Evolutionary conservation across 2,329 filamentous ascomycete genomes (phyloP).

Genomic region (Talaromyces sp.): DNA sequence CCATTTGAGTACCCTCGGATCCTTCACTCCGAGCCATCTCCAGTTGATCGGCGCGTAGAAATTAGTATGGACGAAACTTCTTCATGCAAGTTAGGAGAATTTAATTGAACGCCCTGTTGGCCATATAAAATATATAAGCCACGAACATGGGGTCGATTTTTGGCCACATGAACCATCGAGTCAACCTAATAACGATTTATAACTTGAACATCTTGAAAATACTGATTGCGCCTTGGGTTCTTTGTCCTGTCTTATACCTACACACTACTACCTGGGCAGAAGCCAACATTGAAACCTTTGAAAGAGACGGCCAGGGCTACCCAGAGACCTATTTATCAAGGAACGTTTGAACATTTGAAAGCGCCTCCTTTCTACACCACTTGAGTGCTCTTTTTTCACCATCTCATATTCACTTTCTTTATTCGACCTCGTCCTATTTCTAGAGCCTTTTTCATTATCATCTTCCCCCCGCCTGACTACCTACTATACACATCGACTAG

Average conservation of each 20-base stretch:
- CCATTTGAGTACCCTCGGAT: constrained; percentile 11
- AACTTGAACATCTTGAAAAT: neutral
- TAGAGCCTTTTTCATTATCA: neutral
- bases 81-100: constrained; percentile 1
- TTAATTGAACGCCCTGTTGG: constrained; percentile 1
- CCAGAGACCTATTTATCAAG: neutral
- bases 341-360: too few relatives aligned
- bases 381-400: neutral
- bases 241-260: neutral
- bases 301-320: too few relatives aligned
- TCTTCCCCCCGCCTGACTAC: neutral
- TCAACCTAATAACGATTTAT: neutral
- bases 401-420: neutral
- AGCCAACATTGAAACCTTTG: too few relatives aligned
- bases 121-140: neutral
- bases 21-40: neutral
- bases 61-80: neutral
- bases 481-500: too few relatives aligned
- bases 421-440: neutral
- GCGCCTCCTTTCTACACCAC: neutral
- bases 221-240: neutral
- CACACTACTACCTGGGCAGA: too few relatives aligned
- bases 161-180: neutral
- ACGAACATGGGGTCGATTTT: neutral
- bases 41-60: constrained; percentile 1